phyloP scores from a whole-genome alignment of 345 rosid genomes.

The Bretschneidera sinensis region DNA sequence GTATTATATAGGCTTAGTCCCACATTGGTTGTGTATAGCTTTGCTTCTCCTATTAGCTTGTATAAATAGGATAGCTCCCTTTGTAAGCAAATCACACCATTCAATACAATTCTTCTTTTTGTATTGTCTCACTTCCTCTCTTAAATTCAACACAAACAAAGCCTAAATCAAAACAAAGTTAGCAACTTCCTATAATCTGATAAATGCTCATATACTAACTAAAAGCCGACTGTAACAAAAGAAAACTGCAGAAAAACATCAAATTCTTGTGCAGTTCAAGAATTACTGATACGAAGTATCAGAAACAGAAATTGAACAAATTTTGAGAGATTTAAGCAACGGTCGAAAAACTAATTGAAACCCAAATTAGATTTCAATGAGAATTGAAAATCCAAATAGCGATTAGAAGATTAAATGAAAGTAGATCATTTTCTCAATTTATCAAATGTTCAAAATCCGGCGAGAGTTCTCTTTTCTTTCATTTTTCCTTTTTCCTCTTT shows the following conservation, averaged over 20 bases:
- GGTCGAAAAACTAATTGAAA: neutral
- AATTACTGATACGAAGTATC: neutral
- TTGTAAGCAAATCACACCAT: too few species aligned
- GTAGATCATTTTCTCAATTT: too few species aligned
- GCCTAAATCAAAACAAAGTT: constrained; percentile 1
- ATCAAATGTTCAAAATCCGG: too few species aligned
- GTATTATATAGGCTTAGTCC: too few species aligned
- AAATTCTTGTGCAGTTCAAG: neutral
- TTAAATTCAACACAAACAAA: neutral
- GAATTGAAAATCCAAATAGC: constrained; percentile 9
- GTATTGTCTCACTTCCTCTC: too few species aligned
- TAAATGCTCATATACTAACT: neutral
- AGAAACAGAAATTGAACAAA: constrained; percentile 2
- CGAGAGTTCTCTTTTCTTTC: too few species aligned
- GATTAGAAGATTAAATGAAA: constrained; percentile 5
- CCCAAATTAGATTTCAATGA: constrained; percentile 3
- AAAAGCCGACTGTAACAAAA: neutral
- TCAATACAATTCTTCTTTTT: too few species aligned
- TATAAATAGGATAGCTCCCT: too few species aligned
- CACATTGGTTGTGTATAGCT: too few species aligned
- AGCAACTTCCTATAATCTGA: neutral
- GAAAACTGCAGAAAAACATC: neutral
- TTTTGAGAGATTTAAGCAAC: constrained; percentile 1
- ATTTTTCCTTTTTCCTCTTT: too few species aligned
- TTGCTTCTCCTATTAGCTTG: too few species aligned